Percentiles rank a stretch among this genome's conserved stretches.
These are phyloP conservation scores for Pistacia atlantica DNA, from an alignment of 345 rosid genomes.

Conservation along the genomic window DNA sequence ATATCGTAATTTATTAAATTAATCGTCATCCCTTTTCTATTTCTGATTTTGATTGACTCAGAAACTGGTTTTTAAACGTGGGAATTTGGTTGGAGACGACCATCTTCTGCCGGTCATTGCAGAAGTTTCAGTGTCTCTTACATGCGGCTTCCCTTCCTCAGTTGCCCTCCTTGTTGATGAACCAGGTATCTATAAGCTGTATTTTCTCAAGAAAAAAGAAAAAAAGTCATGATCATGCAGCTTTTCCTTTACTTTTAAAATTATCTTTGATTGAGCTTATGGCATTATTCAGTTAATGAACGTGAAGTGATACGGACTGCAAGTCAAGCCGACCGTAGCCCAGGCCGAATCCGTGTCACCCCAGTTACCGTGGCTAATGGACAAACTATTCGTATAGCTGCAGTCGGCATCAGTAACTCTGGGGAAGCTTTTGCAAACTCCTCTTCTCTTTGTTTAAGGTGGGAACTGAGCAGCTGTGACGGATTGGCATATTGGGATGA, in stretches of 20 bases:
- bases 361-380: slow-evolving; percentile 91
- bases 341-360: slow-evolving; percentile 53
- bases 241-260: slow-evolving; percentile 9
- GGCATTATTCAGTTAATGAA: slow-evolving; percentile 60
- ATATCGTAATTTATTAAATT: background rate
- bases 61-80: slow-evolving; percentile 75
- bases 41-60: slow-evolving; percentile 40
- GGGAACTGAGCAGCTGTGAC: slow-evolving; percentile 79
- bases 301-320: slow-evolving; percentile 58
- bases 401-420: slow-evolving; percentile 61
- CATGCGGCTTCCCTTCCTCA: slow-evolving; percentile 75
- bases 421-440: slow-evolving; percentile 92
- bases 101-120: slow-evolving; percentile 80
- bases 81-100: slow-evolving; percentile 76
- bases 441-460: slow-evolving; percentile 75
- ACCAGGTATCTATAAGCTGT: slow-evolving; percentile 56
- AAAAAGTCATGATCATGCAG: background rate
- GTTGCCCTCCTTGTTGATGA: slow-evolving; percentile 80
- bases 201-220: background rate
- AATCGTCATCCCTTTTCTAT: slow-evolving; percentile 21
- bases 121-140: slow-evolving; percentile 56
- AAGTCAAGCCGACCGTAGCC: slow-evolving; percentile 56
- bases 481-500: slow-evolving; percentile 75
- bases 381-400: slow-evolving; percentile 76
- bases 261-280: slow-evolving; percentile 32